These are phyloP conservation scores for Escallonia herrerae DNA, from an alignment of 129 eudicot species.

Conservation along the genomic window DNA sequence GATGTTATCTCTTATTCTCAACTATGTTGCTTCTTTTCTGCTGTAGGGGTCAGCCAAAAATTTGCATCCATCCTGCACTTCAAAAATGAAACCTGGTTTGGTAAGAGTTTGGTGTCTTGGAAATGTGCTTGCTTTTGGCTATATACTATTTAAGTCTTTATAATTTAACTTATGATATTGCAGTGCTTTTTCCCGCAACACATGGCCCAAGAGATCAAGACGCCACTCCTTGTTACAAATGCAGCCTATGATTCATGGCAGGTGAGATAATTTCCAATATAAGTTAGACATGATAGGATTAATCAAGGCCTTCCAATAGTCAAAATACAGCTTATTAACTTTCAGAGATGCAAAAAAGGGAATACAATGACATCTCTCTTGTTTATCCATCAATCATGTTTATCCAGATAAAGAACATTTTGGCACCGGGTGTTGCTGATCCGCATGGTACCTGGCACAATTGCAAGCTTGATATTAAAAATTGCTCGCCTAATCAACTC, in stretches of 20 bases:
- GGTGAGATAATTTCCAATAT: conserved; percentile 36
- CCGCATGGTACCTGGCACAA: conserved; percentile 74
- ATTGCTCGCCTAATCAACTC: conserved; percentile 60
- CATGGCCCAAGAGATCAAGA: conserved; percentile 34
- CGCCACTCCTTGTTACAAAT: conserved; percentile 60
- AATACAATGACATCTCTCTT: not conserved
- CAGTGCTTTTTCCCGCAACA: conserved; percentile 91
- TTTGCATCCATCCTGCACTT: conserved; percentile 66
- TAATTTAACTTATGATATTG: not conserved
- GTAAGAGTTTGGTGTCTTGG: conserved; percentile 31
- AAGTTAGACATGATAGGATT: not conserved
- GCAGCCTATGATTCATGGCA: conserved; percentile 98
- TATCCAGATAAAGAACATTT: conserved; percentile 67
- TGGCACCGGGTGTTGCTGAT: conserved; percentile 93
- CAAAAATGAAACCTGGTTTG: conserved; percentile 47
- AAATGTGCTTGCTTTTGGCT: no score
- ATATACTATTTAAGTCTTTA: no score
- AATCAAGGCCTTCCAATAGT: no score
- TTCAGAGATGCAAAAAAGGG: not conserved
- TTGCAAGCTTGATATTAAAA: conserved; percentile 57
- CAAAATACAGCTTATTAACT: not conserved
- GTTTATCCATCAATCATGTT: not conserved
- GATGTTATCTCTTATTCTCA: not conserved
- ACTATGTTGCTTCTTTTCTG: conserved; percentile 7
- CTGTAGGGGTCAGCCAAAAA: conserved; percentile 74